These are phyloP conservation scores for Trichosporon ovoides DNA, from an alignment of 1,284 basidiomycete species.

Conservation along the genomic window DNA sequence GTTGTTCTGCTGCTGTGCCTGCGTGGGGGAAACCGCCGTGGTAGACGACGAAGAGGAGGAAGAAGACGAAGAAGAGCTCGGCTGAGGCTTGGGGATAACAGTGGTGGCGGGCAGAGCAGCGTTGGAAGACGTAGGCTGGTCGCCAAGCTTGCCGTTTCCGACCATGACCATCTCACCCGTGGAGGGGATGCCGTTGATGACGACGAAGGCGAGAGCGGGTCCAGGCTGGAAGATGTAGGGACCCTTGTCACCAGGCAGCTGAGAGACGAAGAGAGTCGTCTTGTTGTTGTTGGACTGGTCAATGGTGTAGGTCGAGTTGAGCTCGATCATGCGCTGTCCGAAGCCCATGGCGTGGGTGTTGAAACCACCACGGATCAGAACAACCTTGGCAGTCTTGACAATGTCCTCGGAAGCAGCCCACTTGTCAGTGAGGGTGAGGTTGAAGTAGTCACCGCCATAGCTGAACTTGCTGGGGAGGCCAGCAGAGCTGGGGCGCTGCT, in stretches of 20 bases:
- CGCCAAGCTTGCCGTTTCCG: constrained; percentile 68
- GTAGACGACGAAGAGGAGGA: too few relatives aligned
- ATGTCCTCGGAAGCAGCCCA: constrained; percentile 47
- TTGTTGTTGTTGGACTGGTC: constrained; percentile 60
- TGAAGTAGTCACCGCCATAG: constrained; percentile 76
- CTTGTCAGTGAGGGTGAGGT: constrained; percentile 59
- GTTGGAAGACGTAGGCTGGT: constrained; percentile 57
- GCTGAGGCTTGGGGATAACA: constrained; percentile 19
- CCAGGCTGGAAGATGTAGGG: constrained; percentile 76
- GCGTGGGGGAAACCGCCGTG: not conserved
- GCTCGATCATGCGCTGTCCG: constrained; percentile 55
- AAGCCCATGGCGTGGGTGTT: constrained; percentile 84
- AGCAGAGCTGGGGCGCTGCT: constrained; percentile 59
- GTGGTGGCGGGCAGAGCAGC: constrained; percentile 54
- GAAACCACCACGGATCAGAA: constrained; percentile 80
- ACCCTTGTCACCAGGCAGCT: constrained; percentile 63
- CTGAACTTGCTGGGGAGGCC: constrained; percentile 43
- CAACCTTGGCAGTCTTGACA: constrained; percentile 58
- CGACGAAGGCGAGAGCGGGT: constrained; percentile 74
- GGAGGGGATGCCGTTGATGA: constrained; percentile 74
- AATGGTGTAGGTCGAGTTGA: constrained; percentile 74
- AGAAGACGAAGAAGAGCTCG: too few relatives aligned
- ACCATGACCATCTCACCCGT: constrained; percentile 67
- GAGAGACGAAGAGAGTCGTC: constrained; percentile 69
- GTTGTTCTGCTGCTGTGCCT: not conserved